Conservation (phyloP, 164 flowering plant species). For the Macadamia integrifolia region DNA sequence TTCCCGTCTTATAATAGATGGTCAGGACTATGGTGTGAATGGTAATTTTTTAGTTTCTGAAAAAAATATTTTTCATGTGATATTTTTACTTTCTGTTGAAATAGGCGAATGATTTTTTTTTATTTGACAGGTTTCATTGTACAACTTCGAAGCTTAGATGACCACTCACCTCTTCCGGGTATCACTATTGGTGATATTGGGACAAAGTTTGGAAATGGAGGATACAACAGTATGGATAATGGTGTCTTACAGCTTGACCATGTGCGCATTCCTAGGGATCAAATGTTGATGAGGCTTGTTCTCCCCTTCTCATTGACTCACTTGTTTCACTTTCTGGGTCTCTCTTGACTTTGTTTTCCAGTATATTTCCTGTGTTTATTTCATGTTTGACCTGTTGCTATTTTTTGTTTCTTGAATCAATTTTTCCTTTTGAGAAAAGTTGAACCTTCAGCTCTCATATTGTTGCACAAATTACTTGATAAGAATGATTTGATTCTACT, state of each 20-base stretch:
- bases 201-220: constrained; percentile 96
- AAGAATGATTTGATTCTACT: no score
- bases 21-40: constrained; percentile 73
- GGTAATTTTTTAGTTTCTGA: constrained; percentile 39
- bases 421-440: no score
- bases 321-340: not conserved
- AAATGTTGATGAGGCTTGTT: constrained; percentile 90
- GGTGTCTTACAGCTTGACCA: constrained; percentile 83
- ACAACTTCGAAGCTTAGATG: constrained; percentile 85
- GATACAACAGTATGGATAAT: constrained; percentile 94
- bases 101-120: not conserved
- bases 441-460: no score
- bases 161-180: constrained; percentile 87
- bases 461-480: no score
- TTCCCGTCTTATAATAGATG: constrained; percentile 76
- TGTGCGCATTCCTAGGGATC: constrained; percentile 90
- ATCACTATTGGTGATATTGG: constrained; percentile 96
- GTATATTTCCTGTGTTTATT: not conserved
- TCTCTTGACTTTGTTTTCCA: not conserved
- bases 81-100: not conserved
- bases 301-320: constrained; percentile 7
- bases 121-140: constrained; percentile 73
- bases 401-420: no score
- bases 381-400: no score
- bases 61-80: not conserved